Conservation (phyloP, 2,329 filamentous ascomycete species). For the Colletotrichum scovillei region DNA sequence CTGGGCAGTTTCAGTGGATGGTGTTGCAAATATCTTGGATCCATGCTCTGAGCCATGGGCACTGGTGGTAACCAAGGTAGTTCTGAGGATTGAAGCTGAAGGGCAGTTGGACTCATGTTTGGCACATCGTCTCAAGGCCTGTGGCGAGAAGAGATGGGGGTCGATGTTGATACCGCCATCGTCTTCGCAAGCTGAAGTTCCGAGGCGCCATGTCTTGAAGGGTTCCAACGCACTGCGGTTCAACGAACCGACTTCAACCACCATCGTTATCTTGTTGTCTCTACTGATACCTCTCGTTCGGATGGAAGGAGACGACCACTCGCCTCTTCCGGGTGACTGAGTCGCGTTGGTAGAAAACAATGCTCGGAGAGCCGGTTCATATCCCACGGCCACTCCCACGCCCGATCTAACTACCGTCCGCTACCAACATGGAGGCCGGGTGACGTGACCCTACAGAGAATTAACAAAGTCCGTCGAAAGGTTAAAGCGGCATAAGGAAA, state of each 20-base stretch:
- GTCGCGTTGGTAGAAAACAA: neutral
- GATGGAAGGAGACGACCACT: neutral
- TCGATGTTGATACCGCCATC: neutral
- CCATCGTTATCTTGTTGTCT: slow-evolving; percentile 11
- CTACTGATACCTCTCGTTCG: neutral
- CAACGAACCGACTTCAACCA: slow-evolving; percentile 28
- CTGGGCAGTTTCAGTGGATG: neutral
- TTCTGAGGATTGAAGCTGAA: neutral
- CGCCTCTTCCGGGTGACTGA: neutral
- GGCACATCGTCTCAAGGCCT: neutral
- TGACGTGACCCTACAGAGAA: neutral
- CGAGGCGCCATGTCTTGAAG: slow-evolving; percentile 24
- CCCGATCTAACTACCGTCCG: neutral
- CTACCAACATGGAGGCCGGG: neutral
- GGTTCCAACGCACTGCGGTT: slow-evolving; percentile 23
- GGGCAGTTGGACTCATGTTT: neutral
- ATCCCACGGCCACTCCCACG: slow-evolving; percentile 10
- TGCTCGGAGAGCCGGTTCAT: slow-evolving; percentile 9
- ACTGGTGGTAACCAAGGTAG: neutral
- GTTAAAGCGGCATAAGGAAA: neutral
- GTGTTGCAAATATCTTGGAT: neutral
- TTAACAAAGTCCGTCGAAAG: neutral
- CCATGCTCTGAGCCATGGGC: neutral
- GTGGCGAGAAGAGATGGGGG: slow-evolving; percentile 15
- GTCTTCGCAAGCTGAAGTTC: neutral